Base-by-base conservation (phyloP, 2,329 filamentous ascomycete genomes). In the Fusarium sp. region DNA sequence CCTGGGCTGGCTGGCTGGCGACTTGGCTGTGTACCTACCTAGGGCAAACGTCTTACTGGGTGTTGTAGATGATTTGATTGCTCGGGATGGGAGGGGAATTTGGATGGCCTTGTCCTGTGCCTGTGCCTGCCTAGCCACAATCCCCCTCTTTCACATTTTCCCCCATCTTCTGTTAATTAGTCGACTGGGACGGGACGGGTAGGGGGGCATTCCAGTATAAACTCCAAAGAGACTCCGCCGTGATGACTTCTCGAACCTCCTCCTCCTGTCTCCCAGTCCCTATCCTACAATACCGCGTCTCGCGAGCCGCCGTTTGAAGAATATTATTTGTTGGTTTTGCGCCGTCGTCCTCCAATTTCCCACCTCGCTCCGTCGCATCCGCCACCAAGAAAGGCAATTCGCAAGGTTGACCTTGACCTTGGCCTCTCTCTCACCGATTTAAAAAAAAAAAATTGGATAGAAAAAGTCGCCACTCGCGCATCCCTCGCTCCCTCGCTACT, bases 401-500 rank as follows among this genome's bases (percentile, higher is more conserved):
- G 65, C 70, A 73, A 74, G 70, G 72, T 73, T 74, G 72, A 73
- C 70, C 69, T 73, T 71, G 65, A 42, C 40, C 40, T 45, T 45
- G 40, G 40, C 18, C n/a, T 13, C 13, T 34, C 20, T 45, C 64
- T 69, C 71, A 71, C 67, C 64, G 42, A 64, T 70, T 66, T 22
- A 71, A 71, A 70, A 70, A 69, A 75, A 29, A 29, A 31, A 31
- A 31, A n/a, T 64, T 13, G 50, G 62, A 67, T 63, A 65, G 62
- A 40, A 67, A 54, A 69, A 72, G 68, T 77, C 65, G 76, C 76
- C 76, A 78, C 76, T 67, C 70, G 64, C 47, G 66, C 40, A 31
- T 31, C 29, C 1, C 29, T 31, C 29, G 61, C 20, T 37, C 27
- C 31, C 54, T 67, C 47, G 40, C 42, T 35, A 22, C 40, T n/a